A percentile compares a stretch with the other conserved stretches of the same genome.
Evolutionary conservation across 306 rosid genomes (phyloP).

Genomic region (Rosa chinensis): DNA sequence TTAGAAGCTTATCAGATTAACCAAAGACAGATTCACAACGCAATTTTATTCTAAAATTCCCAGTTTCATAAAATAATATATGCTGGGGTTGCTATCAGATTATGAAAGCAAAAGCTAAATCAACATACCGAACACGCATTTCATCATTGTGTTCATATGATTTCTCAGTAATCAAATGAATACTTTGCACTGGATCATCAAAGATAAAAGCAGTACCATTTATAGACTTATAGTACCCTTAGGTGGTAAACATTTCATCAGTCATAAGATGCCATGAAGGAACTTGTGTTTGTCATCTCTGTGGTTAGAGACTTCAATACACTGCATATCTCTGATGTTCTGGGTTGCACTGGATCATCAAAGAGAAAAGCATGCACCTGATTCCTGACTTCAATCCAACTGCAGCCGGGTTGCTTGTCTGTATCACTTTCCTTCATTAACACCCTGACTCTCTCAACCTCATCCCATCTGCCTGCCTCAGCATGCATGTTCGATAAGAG

Average conservation of each 20-base stretch:
- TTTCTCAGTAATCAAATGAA: too few relatives aligned
- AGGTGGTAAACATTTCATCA: neutral
- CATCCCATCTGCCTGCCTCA: slow-evolving; percentile 67
- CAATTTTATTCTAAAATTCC: too few relatives aligned
- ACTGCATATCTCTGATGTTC: slow-evolving; percentile 40
- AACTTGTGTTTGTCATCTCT: slow-evolving; percentile 49
- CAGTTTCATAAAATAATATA: too few relatives aligned
- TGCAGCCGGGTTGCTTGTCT: slow-evolving; percentile 73
- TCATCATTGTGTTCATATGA: too few relatives aligned
- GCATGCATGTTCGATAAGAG: slow-evolving; percentile 79
- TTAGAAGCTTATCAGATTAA: too few relatives aligned
- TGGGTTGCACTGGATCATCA: slow-evolving; percentile 43
- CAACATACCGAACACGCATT: too few relatives aligned
- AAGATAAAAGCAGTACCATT: too few relatives aligned
- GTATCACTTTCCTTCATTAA: slow-evolving; percentile 53
- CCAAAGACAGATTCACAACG: too few relatives aligned
- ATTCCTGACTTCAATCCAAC: slow-evolving; percentile 71
- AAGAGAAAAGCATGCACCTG: slow-evolving; percentile 55
- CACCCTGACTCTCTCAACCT: slow-evolving; percentile 66
- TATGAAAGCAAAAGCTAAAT: too few relatives aligned
- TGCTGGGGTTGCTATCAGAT: too few relatives aligned
- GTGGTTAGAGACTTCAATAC: slow-evolving; percentile 39
- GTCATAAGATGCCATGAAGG: slow-evolving; percentile 36
- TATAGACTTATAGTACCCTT: too few relatives aligned
- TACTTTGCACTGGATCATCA: too few relatives aligned